A percentile compares a stretch with the other conserved stretches of the same genome.
phyloP scores from a whole-genome alignment of 148 eudicot species.

The Spergularia marina region DNA sequence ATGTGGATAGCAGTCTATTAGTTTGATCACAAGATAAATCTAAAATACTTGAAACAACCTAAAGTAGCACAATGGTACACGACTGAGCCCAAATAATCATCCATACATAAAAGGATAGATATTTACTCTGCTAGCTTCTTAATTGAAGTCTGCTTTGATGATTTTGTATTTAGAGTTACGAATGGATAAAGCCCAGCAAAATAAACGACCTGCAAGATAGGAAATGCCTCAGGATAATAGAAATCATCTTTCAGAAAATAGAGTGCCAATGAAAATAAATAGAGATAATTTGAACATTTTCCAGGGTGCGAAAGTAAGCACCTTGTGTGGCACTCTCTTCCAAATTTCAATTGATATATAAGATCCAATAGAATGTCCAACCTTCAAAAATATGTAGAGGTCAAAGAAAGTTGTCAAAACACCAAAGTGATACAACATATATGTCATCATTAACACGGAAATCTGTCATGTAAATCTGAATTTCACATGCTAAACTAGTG shows the following conservation, averaged over 20 bases:
- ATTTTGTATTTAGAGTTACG: conserved; percentile 58
- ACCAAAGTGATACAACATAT: neutral
- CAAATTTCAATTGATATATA: conserved; percentile 66
- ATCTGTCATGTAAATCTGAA: neutral
- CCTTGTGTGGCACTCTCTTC: conserved; percentile 62
- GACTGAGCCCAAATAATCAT: neutral
- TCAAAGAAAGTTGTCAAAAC: conserved; percentile 8
- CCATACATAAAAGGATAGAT: conserved; percentile 2
- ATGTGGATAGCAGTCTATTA: no score
- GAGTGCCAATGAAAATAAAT: neutral
- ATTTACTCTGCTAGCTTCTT: conserved; percentile 63
- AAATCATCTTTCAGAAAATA: neutral
- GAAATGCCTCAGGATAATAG: conserved; percentile 8
- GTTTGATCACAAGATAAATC: neutral
- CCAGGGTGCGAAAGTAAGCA: neutral
- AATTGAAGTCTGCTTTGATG: conserved; percentile 55
- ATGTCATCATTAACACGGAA: neutral
- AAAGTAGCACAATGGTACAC: neutral
- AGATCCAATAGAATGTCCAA: conserved; percentile 91
- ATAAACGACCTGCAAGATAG: conserved; percentile 52
- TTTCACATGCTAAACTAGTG: neutral
- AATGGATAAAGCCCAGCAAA: conserved; percentile 78
- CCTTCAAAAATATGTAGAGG: conserved; percentile 38
- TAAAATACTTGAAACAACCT: neutral
- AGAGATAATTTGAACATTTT: conserved; percentile 19